Conservation (phyloP, 2,329 filamentous ascomycete genomes). For the Cryphonectria japonica region DNA sequence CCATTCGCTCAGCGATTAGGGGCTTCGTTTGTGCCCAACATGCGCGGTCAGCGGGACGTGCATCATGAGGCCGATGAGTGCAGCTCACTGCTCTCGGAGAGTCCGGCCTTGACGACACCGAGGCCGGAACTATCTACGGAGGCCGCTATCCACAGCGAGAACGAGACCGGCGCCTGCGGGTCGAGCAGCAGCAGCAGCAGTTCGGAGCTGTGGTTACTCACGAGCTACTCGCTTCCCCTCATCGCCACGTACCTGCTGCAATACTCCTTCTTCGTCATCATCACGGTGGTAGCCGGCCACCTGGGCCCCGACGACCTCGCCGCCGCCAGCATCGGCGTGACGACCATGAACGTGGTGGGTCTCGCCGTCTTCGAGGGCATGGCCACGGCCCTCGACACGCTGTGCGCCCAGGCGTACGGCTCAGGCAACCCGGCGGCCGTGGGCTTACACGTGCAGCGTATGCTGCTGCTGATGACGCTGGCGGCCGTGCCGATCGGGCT, state of each 20-base stretch:
- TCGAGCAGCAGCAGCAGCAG: background rate
- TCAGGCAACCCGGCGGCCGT: constrained; percentile 51
- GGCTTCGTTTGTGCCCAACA: background rate
- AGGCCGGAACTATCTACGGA: background rate
- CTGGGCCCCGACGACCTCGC: constrained; percentile 56
- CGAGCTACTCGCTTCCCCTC: constrained; percentile 49
- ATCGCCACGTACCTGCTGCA: constrained; percentile 58
- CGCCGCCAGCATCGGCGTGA: constrained; percentile 55
- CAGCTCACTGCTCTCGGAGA: constrained; percentile 16
- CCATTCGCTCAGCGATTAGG: background rate
- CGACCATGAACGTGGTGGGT: constrained; percentile 58
- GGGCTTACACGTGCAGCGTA: constrained; percentile 56
- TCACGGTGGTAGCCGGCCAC: constrained; percentile 56
- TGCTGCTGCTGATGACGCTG: constrained; percentile 53
- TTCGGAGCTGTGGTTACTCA: constrained; percentile 29
- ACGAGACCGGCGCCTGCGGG: background rate
- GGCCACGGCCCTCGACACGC: constrained; percentile 54
- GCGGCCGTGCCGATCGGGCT: constrained; percentile 52
- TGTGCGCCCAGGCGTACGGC: constrained; percentile 56
- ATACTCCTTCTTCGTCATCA: constrained; percentile 56
- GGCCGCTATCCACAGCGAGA: background rate
- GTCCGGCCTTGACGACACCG: constrained; percentile 1
- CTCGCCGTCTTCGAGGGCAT: constrained; percentile 55
- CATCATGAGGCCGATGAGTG: constrained; percentile 19
- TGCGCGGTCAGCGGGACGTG: constrained; percentile 5